Evolutionary conservation across 140 eudicot species (phyloP), one percentile per base, ranked within the genome.

Genomic region (Bidens hawaiensis): DNA sequence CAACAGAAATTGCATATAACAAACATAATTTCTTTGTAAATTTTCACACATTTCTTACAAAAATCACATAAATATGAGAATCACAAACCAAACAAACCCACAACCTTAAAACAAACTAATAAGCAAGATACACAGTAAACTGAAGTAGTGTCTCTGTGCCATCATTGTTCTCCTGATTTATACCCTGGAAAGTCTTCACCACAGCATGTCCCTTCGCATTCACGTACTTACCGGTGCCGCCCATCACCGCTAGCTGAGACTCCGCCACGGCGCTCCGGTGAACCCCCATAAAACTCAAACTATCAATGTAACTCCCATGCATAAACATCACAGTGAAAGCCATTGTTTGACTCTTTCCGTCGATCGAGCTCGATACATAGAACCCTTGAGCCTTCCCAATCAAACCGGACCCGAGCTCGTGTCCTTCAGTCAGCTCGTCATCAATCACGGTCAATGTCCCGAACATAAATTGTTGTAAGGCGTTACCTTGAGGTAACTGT

Each of bases 371-470:
- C 1, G 83, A 56, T 0, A 87, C 69, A 18, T 90, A 90, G 30
- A 75, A 90, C 60, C 97, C 97, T 67, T 86, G 97, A 1, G 96
- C 95, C 67, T 80, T 84, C 0, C 95, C 97, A 13, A 90, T 72
- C 42, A 87, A 28, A 0, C 90, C 94, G 0, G 95, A 86, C 7
- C 84, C 85, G 0, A 84, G 87, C 22, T 86, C 90, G 57, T 83
- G 95, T 2, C 95, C 90, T 47, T 86, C 90, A 4, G 97, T 90
- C 42, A 86, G 47, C 67, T 90, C 89, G 19, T 90, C 97, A 45
- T 90, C 94, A 8, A 90, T 76, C 17, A 76, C 95, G 0, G 87
- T 90, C 86, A 86, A 62, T 8, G 97, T 82, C n/a, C 97, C 97
- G 64, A 90, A 90, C 97, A 90, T 90, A 65, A 90, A 86, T 63